phyloP scores from a whole-genome alignment of 1,284 basidiomycete genomes.

The Puccinia polysora region DNA sequence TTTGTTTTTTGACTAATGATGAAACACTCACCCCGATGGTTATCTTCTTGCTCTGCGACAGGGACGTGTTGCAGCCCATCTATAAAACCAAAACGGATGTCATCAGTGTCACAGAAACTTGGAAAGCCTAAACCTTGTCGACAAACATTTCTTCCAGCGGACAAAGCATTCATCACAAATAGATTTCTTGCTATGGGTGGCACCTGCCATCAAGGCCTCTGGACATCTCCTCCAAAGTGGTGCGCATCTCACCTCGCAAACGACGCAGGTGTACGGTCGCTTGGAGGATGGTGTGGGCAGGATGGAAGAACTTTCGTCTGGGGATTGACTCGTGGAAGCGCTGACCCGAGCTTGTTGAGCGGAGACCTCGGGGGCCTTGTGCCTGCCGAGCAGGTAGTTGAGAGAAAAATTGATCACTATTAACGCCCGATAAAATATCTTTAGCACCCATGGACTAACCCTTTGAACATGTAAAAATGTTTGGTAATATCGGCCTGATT shows the following conservation, averaged over 20 bases:
- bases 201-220: slow-evolving; percentile 38
- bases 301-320: slow-evolving; percentile 24
- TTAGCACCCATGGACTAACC: slow-evolving; percentile 21
- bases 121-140: not conserved
- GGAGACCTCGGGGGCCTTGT: slow-evolving; percentile 33
- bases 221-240: slow-evolving; percentile 36
- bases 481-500: slow-evolving; percentile 15
- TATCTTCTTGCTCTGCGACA: slow-evolving; percentile 39
- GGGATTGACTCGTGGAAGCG: slow-evolving; percentile 28
- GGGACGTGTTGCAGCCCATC: slow-evolving; percentile 42
- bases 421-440: not conserved
- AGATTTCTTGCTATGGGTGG: slow-evolving; percentile 30
- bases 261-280: slow-evolving; percentile 38
- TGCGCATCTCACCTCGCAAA: slow-evolving; percentile 34
- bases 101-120: not conserved
- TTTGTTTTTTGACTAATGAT: not conserved
- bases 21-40: slow-evolving; percentile 14
- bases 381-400: slow-evolving; percentile 3
- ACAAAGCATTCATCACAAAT: slow-evolving; percentile 42
- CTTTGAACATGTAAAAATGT: slow-evolving; percentile 43
- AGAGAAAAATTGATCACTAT: not conserved
- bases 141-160: slow-evolving; percentile 42
- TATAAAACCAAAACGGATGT: not conserved
- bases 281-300: slow-evolving; percentile 36
- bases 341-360: slow-evolving; percentile 12